Base-by-base conservation (phyloP, 164 flowering plant species). In the Umbilicus rupestris region DNA sequence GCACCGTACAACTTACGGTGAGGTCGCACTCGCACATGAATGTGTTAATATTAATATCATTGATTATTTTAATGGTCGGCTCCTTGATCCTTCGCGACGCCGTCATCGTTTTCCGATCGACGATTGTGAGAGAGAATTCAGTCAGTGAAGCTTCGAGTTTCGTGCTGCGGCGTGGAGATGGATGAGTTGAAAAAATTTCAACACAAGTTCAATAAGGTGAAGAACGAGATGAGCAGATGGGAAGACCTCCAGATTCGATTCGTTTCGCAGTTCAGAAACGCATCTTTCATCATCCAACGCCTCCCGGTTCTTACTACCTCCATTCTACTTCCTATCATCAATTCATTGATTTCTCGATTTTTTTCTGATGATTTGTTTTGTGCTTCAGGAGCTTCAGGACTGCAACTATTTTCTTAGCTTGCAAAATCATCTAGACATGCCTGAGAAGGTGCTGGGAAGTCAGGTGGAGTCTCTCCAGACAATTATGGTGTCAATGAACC, bases 391-490 rank as follows among this genome's bases (percentile, higher is more conserved):
- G 45, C 72, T 93, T 49, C 78, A 73, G 68, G 78, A 86, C 31
- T 20, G 70, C 2, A 76, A 74, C 55, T 80, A 84, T 33, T 93
- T 83, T 74, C 90, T 89, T 39, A 65, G 31, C 17, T 75, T 93
- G 75, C 73, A 68, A 50, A 60, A 72, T 60, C 69, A 83, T 5
- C 72, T 62, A 29, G 88, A 85, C 17, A 74, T 90, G 35, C 73
- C 44, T 68, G 80, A 82, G 41, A 87, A 78, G 1, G 70, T 90
- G 22, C 65, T 78, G 78, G 62, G 57, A 65, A 84, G 86, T 75
- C 97, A 93, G 77, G 76, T 88, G 89, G 84, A 82, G 16, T 80
- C 92, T n/a, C 74, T 93, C 70, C 78, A 84, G 62, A 68, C 28
- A 24, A 77, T 84, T 69, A 68, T 88, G 66, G 66, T 62, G 46